Evolutionary conservation across 768 basidiomycete species (phyloP).

Genomic region (Termitomyces sp.): DNA sequence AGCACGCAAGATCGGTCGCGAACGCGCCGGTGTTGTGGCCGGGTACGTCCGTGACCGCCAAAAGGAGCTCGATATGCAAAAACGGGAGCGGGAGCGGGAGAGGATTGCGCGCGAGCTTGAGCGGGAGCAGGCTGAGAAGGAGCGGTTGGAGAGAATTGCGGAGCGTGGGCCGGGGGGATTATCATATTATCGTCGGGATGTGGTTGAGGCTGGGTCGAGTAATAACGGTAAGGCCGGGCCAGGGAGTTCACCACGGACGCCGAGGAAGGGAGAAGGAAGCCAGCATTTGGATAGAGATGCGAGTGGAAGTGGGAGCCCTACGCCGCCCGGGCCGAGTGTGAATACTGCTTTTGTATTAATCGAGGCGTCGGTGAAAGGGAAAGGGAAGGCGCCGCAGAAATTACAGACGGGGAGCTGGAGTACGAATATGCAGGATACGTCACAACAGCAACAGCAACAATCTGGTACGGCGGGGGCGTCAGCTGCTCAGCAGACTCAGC

Average conservation of each 20-base stretch:
- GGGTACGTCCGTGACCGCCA: conserved; percentile 40
- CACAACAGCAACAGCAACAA: conserved; percentile 10
- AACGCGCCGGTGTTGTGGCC: conserved; percentile 50
- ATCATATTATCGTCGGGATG: conserved; percentile 18
- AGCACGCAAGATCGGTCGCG: conserved; percentile 61
- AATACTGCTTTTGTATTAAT: not conserved
- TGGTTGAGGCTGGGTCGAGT: conserved; percentile 6
- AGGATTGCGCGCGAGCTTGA: conserved; percentile 23
- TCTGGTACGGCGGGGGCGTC: not conserved
- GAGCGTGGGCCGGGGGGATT: conserved; percentile 11
- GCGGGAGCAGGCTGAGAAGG: conserved; percentile 24
- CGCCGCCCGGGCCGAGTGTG: conserved; percentile 2
- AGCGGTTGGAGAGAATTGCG: conserved; percentile 21
- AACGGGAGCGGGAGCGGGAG: conserved; percentile 24
- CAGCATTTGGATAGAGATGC: conserved; percentile 4
- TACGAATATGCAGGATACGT: conserved; percentile 1
- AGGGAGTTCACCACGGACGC: conserved; percentile 14
- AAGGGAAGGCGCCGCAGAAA: conserved; percentile 1
- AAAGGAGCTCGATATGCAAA: conserved; percentile 31
- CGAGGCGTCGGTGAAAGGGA: conserved; percentile 13
- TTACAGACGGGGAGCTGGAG: not conserved
- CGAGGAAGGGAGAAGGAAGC: conserved; percentile 4
- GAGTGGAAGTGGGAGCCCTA: conserved; percentile 8
- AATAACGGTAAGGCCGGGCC: not conserved
- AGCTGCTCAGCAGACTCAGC: conserved; percentile 8